phyloP scores from a whole-genome alignment of 495 filamentous ascomycete genomes.

The Aspergillus leporis region DNA sequence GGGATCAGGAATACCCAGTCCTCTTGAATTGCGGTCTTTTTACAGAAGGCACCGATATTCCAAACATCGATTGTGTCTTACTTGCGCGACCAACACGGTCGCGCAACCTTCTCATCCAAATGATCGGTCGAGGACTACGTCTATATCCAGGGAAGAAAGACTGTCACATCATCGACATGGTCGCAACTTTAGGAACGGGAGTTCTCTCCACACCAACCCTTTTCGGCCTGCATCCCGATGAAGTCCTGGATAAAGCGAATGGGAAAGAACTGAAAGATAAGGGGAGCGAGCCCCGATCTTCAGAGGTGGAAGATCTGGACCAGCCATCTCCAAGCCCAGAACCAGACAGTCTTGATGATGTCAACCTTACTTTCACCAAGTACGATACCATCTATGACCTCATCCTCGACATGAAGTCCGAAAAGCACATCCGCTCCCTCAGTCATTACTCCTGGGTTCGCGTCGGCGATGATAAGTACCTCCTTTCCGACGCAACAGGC shows the following conservation, averaged over 20 bases:
- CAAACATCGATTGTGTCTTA: constrained; percentile 93
- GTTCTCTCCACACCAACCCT: constrained; percentile 88
- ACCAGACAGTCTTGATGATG: constrained; percentile 18
- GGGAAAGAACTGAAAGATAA: constrained; percentile 57
- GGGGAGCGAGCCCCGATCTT: constrained; percentile 41
- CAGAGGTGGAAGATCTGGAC: constrained; percentile 1
- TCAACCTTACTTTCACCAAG: constrained; percentile 65
- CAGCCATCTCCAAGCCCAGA: background rate
- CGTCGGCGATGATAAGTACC: constrained; percentile 60
- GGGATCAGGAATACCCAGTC: constrained; percentile 73
- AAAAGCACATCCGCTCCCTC: constrained; percentile 73
- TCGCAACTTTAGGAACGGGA: constrained; percentile 74
- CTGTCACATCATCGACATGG: constrained; percentile 97
- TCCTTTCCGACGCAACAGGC: constrained; percentile 54
- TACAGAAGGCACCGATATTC: constrained; percentile 96
- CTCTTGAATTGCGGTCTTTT: constrained; percentile 95
- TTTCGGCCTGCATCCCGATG: constrained; percentile 88
- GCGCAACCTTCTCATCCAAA: constrained; percentile 88
- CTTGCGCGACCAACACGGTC: constrained; percentile 88
- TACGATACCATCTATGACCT: constrained; percentile 89
- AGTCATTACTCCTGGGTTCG: constrained; percentile 81
- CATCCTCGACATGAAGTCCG: constrained; percentile 75
- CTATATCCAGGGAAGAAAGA: constrained; percentile 77
- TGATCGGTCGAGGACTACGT: constrained; percentile 94
- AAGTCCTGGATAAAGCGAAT: constrained; percentile 65